These are phyloP conservation scores for Kondoa malvinella DNA, from an alignment of 768 basidiomycete genomes.

Conservation along the genomic window DNA sequence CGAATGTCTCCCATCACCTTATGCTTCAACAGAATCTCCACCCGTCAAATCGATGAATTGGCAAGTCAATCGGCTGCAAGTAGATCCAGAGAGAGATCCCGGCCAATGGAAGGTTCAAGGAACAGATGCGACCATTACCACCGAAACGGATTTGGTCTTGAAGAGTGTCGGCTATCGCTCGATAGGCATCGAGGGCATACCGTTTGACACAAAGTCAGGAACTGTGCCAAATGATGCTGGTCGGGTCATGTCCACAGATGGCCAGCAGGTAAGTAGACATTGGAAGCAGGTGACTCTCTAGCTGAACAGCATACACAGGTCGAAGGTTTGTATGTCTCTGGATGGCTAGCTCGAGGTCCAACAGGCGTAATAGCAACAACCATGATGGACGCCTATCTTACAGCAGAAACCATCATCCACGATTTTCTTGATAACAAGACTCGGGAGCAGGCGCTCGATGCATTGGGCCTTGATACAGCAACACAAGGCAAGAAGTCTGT, in stretches of 20 bases:
- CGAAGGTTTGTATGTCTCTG: slow-evolving; percentile 63
- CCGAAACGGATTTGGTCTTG: slow-evolving; percentile 59
- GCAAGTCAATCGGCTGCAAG: slow-evolving; percentile 8
- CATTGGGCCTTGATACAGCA: slow-evolving; percentile 38
- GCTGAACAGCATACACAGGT: slow-evolving; percentile 26
- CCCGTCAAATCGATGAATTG: slow-evolving; percentile 11
- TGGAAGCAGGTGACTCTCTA: not conserved
- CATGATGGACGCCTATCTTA: slow-evolving; percentile 76
- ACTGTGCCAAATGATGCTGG: slow-evolving; percentile 37
- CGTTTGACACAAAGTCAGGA: slow-evolving; percentile 32
- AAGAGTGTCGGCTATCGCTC: slow-evolving; percentile 69
- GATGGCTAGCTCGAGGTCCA: slow-evolving; percentile 85
- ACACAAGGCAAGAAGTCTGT: slow-evolving; percentile 37
- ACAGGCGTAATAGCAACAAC: slow-evolving; percentile 79
- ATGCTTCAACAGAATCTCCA: slow-evolving; percentile 4
- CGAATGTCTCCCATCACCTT: slow-evolving; percentile 27
- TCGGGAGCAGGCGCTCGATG: slow-evolving; percentile 37
- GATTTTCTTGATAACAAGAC: slow-evolving; percentile 37
- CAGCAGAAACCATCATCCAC: slow-evolving; percentile 51
- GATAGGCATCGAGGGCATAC: slow-evolving; percentile 25
- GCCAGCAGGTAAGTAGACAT: slow-evolving; percentile 28
- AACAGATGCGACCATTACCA: slow-evolving; percentile 41
- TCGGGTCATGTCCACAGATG: slow-evolving; percentile 31
- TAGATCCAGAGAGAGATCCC: slow-evolving; percentile 29
- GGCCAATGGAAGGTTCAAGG: slow-evolving; percentile 35